Evolutionary conservation across 352 stramenopile species (phyloP).

Genomic region (Poterioochromonas sp.): DNA sequence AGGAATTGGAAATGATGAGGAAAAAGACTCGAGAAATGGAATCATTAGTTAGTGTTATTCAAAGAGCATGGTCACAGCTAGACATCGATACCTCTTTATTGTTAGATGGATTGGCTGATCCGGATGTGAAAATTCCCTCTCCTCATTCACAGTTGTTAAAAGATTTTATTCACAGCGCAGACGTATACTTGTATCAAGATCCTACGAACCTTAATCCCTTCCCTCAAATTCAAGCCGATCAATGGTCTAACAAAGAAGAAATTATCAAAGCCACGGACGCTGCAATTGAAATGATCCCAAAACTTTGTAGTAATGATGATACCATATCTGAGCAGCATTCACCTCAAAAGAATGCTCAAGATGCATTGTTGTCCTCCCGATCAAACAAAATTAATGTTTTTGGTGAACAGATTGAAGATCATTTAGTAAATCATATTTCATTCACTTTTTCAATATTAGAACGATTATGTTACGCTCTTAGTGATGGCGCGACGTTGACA

Average conservation of each 20-base stretch:
- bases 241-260: slow-evolving; percentile 17
- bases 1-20: slow-evolving; percentile 27
- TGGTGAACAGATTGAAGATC: not conserved
- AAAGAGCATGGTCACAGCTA: slow-evolving; percentile 25
- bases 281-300: not conserved
- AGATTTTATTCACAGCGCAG: not conserved
- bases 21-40: slow-evolving; percentile 21
- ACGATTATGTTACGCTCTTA: slow-evolving; percentile 4
- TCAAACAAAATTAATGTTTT: not conserved
- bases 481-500: not conserved
- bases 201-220: not conserved
- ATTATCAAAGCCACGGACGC: not conserved
- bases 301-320: not conserved
- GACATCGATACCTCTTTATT: slow-evolving; percentile 23
- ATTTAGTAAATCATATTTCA: slow-evolving; percentile 9
- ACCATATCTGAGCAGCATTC: not conserved
- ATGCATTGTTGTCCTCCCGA: not conserved
- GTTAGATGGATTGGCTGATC: slow-evolving; percentile 14
- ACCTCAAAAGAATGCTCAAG: not conserved
- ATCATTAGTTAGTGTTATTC: slow-evolving; percentile 26
- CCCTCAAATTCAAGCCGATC: not conserved
- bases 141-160: not conserved
- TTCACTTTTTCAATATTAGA: slow-evolving; percentile 23
- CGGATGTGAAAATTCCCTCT: not conserved
- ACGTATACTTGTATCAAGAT: not conserved